These are phyloP conservation scores for Acer yangbiense DNA, from an alignment of 345 rosid genomes.

Conservation along the genomic window DNA sequence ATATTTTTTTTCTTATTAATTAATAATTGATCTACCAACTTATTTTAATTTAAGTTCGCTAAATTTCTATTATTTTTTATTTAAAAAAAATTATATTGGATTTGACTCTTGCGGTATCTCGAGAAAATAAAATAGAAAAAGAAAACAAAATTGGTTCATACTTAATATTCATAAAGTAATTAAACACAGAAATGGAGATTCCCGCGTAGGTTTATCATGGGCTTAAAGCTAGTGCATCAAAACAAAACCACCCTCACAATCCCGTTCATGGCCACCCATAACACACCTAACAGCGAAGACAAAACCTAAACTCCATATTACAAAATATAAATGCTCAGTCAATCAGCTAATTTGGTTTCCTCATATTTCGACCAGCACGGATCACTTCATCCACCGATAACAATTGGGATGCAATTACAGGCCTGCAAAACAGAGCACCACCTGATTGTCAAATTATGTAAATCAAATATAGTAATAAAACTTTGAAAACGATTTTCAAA, in stretches of 20 bases:
- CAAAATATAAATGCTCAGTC: background rate
- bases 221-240: background rate
- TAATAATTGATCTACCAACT: no score
- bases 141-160: background rate
- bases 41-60: no score
- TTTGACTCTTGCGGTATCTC: no score
- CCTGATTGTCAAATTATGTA: background rate
- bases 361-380: conserved; percentile 95
- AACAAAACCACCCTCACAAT: background rate
- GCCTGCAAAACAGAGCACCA: conserved; percentile 52
- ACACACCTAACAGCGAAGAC: background rate
- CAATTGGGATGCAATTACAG: conserved; percentile 91
- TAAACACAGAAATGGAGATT: background rate
- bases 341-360: conserved; percentile 75
- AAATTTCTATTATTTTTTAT: no score
- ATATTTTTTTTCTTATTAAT: no score
- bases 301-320: background rate
- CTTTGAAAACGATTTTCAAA: no score
- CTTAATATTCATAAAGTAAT: background rate
- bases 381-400: conserved; percentile 96
- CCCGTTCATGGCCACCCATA: background rate
- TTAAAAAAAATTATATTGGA: no score
- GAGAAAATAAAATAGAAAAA: no score
- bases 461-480: background rate
- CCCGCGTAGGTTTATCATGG: background rate